Evolutionary conservation across 441 rosid genomes (phyloP).

Genomic region (Mallotus japonicus): DNA sequence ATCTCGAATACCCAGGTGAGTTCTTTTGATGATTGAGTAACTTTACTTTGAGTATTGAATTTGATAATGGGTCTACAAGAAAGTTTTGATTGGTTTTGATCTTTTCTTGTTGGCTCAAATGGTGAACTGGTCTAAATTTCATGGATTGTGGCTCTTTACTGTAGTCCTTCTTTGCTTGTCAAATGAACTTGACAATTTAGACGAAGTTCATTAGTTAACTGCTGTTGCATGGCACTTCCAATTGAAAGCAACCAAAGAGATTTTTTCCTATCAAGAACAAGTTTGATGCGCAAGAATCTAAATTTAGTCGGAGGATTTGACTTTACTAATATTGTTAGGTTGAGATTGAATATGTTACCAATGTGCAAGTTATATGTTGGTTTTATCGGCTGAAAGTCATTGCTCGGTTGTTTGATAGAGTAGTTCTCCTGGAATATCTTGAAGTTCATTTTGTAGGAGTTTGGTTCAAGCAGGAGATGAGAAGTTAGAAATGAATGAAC

Average conservation of each 20-base stretch:
- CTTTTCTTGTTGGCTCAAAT: constrained; percentile 11
- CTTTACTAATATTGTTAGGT: background rate
- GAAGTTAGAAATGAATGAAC: constrained; percentile 10
- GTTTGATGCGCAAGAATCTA: background rate
- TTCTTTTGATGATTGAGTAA: constrained; percentile 16
- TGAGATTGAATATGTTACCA: constrained; percentile 1
- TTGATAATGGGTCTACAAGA: constrained; percentile 16
- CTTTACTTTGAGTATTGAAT: constrained; percentile 3
- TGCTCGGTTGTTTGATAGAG: background rate
- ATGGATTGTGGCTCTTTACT: background rate
- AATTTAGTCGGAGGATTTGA: background rate
- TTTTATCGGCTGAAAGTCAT: constrained; percentile 7
- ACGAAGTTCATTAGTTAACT: constrained; percentile 4
- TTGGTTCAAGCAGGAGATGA: background rate
- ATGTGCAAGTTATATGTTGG: background rate
- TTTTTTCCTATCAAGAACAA: background rate
- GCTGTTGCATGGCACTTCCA: constrained; percentile 20
- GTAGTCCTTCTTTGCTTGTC: constrained; percentile 13
- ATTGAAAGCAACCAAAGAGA: constrained; percentile 12
- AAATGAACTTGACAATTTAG: constrained; percentile 10
- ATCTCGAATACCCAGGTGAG: constrained; percentile 63
- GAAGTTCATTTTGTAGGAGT: constrained; percentile 1
- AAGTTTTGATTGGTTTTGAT: constrained; percentile 4
- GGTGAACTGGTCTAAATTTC: background rate
- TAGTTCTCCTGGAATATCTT: background rate